Conservation (phyloP, 257 asterid genomes). For the Rubia yunnanensis region DNA sequence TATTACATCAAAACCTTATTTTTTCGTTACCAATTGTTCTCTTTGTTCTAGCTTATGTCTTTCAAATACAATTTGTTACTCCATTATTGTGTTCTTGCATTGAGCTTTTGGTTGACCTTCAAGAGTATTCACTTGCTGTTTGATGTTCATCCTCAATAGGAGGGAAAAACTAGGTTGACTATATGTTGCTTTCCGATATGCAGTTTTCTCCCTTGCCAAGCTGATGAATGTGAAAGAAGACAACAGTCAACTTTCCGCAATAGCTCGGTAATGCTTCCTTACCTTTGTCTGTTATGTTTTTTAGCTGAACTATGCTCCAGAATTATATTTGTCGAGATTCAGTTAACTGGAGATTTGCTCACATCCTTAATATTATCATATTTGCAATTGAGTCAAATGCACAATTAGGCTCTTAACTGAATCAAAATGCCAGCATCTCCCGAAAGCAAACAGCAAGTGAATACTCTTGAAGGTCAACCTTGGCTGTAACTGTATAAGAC, state of each 20-base stretch:
- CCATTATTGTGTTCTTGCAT: not conserved
- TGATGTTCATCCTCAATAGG: not conserved
- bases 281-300: not conserved
- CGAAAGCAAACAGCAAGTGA: not conserved
- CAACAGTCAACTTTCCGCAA: slow-evolving; percentile 74
- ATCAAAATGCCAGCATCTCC: not conserved
- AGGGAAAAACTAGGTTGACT: not conserved
- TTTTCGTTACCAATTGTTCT: not conserved
- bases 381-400: not conserved
- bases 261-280: slow-evolving; percentile 59
- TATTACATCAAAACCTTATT: slow-evolving; percentile 16
- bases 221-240: slow-evolving; percentile 96
- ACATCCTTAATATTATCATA: too few species aligned
- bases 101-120: not conserved
- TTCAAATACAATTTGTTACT: not conserved
- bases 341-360: not conserved
- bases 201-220: slow-evolving; percentile 94
- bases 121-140: not conserved
- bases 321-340: not conserved
- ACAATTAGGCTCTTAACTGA: too few species aligned
- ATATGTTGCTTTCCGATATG: slow-evolving; percentile 6
- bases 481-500: not conserved
- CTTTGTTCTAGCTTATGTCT: not conserved
- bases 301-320: not conserved
- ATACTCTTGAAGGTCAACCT: too few species aligned